Evolutionary conservation across 192 early-diverging fungal species (phyloP).

Genomic region (Entomortierella beljakovae): DNA sequence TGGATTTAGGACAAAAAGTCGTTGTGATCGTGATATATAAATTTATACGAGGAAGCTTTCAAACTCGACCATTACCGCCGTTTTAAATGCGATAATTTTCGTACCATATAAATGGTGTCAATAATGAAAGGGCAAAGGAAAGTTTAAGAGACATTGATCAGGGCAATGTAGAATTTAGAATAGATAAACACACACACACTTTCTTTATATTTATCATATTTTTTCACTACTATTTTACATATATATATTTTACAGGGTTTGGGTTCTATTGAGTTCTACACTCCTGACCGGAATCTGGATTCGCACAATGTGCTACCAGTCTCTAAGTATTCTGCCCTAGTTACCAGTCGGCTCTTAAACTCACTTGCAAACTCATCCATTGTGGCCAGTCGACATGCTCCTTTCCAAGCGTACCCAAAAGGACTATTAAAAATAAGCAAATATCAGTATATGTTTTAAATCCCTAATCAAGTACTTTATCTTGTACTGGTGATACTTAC

Average conservation of each 20-base stretch:
- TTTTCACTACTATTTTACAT: slow-evolving; percentile 9
- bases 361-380: slow-evolving; percentile 58
- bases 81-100: too few relatives aligned
- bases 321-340: slow-evolving; percentile 72
- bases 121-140: not conserved
- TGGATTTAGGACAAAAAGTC: not conserved
- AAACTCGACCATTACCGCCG: slow-evolving; percentile 31
- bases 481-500: slow-evolving; percentile 70
- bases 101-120: too few relatives aligned
- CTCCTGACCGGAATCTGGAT: slow-evolving; percentile 57
- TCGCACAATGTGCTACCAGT: slow-evolving; percentile 67
- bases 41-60: slow-evolving; percentile 13
- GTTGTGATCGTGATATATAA: slow-evolving; percentile 16
- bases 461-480: too few relatives aligned
- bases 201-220: not conserved
- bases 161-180: slow-evolving; percentile 9
- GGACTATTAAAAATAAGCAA: slow-evolving; percentile 53
- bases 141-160: slow-evolving; percentile 1
- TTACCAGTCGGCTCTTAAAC: slow-evolving; percentile 63
- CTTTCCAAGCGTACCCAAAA: slow-evolving; percentile 67
- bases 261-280: slow-evolving; percentile 4
- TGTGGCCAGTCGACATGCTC: slow-evolving; percentile 58
- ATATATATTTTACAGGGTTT: not conserved
- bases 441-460: too few relatives aligned
- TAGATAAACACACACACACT: not conserved